Conservation (phyloP, 2,329 filamentous ascomycete genomes). For the Pseudocercospora eumusae region DNA sequence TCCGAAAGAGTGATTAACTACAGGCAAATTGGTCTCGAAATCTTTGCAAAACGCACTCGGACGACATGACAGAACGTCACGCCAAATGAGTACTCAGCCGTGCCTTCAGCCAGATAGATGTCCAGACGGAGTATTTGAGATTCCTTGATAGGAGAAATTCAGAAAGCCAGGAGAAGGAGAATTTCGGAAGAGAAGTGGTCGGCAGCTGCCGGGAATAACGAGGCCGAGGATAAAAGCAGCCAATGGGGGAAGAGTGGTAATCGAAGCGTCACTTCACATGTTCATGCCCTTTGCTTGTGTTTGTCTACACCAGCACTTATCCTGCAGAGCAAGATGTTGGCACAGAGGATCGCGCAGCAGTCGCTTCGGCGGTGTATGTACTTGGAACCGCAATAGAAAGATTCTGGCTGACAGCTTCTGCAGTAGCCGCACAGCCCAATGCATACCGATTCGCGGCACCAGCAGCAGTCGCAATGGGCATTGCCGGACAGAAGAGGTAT, state of each 20-base stretch:
- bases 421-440: constrained; percentile 50
- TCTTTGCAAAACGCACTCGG: constrained; percentile 34
- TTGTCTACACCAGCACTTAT: constrained; percentile 12
- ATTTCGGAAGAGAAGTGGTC: neutral
- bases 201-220: constrained; percentile 4
- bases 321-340: constrained; percentile 44
- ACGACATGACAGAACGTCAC: constrained; percentile 38
- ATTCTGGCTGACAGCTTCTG: constrained; percentile 24
- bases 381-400: neutral
- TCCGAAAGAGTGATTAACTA: constrained; percentile 56
- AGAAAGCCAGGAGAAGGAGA: constrained; percentile 11
- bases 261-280: constrained; percentile 3
- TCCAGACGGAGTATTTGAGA: constrained; percentile 39
- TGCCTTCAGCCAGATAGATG: constrained; percentile 33
- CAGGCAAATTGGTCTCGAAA: constrained; percentile 51
- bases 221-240: neutral
- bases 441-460: constrained; percentile 50
- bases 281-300: neutral
- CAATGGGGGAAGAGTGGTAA: neutral
- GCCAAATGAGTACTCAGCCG: constrained; percentile 34
- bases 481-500: constrained; percentile 50
- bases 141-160: constrained; percentile 32
- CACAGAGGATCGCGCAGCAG: constrained; percentile 48
- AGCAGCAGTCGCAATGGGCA: constrained; percentile 45
- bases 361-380: constrained; percentile 41